Base-by-base conservation (phyloP, 2,329 filamentous ascomycete species). In the Chaetomiaceae sp. region DNA sequence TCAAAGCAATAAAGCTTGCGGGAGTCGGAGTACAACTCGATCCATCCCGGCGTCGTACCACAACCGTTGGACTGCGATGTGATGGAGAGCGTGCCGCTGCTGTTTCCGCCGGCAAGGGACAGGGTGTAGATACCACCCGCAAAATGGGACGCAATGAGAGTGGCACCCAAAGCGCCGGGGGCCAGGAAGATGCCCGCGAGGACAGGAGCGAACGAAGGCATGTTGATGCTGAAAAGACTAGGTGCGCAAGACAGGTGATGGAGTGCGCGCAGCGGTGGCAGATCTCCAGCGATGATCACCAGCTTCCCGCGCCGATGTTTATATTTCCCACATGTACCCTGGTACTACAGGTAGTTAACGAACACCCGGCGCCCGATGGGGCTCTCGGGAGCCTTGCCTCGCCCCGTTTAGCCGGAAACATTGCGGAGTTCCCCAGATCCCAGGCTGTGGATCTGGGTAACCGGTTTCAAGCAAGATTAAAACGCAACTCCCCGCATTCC, bases 1-100 rank as follows among this genome's bases (percentile, higher is more conserved):
- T 60, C 55, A 40, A 60, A 59, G 50, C 58, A 60, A 50, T 60
- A 60, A 21, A 59, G 44, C 37, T 50, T 51, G 27, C 50, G 47
- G 1, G 50, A 31, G 41, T 58, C 58, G 3, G 51, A 40, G 35
- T 58, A 57, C 19, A 51, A 31, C 49, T 59, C 42, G 21, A 60
- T 17, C 58, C 58, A 60, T 9, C 35, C 57, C 3, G 58, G 58
- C 7, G 55, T 59, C 12, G 37, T 44, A 17, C 58, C 58, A 35
- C 58, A 60, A 3, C 57, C 58, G 8, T 31, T 49, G n/a, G 58
- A 30, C 47, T 58, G 53, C 4, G 55, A 57, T 20, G 47, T 49
- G 10, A 57, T 45, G 13, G 58, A 49, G 6, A 60, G 48, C 19
- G 55, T 54, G 19, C 55, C 54, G 45, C 44, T 59, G 12, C 13